Percentiles rank a stretch among this genome's conserved stretches.
Evolutionary conservation across 129 eudicot species (phyloP).

Genomic region (Kitagawia praeruptora): DNA sequence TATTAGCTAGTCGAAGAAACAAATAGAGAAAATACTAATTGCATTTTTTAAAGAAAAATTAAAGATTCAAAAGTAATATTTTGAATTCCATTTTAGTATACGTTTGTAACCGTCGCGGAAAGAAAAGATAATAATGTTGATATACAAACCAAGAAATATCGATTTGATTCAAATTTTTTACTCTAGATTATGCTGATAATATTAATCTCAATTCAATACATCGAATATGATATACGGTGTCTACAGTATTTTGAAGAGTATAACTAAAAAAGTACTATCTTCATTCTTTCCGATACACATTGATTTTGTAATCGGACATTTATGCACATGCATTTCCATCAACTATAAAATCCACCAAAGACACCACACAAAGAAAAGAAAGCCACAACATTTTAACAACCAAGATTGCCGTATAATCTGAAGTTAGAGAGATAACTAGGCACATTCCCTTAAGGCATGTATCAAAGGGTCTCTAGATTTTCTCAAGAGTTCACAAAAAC

Average conservation of each 20-base stretch:
- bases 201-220: not conserved
- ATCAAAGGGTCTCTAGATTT: not conserved
- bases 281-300: not conserved
- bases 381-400: too few species aligned
- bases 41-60: not conserved
- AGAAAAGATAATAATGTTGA: not conserved
- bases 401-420: not conserved
- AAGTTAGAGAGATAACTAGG: not conserved
- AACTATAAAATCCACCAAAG: not conserved
- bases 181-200: not conserved
- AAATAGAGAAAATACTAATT: not conserved
- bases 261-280: not conserved
- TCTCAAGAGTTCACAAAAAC: not conserved
- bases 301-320: not conserved
- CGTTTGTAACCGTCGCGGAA: not conserved
- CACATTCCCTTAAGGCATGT: not conserved
- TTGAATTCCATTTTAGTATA: too few species aligned
- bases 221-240: not conserved
- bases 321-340: not conserved
- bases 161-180: too few species aligned
- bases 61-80: too few species aligned
- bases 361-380: not conserved
- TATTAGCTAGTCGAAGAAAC: not conserved
- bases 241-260: not conserved
- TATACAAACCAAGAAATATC: too few species aligned